Base-by-base conservation (phyloP, 106 monocot species). In the Vanilla planifolia region DNA sequence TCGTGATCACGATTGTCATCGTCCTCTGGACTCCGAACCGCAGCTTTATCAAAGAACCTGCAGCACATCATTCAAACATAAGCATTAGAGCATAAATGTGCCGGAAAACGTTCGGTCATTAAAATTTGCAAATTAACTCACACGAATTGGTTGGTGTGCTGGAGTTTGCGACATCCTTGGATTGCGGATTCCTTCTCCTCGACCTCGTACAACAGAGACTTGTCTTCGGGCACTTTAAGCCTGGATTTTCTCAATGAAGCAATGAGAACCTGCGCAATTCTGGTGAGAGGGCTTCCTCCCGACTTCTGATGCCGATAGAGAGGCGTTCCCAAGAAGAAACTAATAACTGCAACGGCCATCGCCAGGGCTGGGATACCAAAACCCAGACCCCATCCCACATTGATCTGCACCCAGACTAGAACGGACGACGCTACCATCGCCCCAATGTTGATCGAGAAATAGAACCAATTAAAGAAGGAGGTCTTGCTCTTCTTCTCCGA, bases 401-500 rank as follows among this genome's bases (percentile, higher is more conserved):
- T 65, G 52, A 68, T 78, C 71, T 84, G 78, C 16, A 84, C 52
- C 59, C 64, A 84, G 1, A 84, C 83, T 7, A 84, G 62, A 9
- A 84, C 71, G 3, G 83, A 75, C 9, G 78, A 67, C 30, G 83
- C 78, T 14, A 84, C 19, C 22, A 84, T 73, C 7, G 71, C 71
- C 10, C 83, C 83, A 15, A 84, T 60, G 45, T 84, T 78, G 43
- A 83, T 77, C 13, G 74, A 67, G 61, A 83, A 71, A 51, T 83
- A 77, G 66, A 83, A 83, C 77, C 77, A 83, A 46, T 77, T 83
- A 73, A 83, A 83, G 74, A 77, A 83, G 64, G 82, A 82, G 66
- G 64, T 67, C 73, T 83, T 83, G 32, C 74, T 77, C 34, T 73
- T 73, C 55, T 77, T 73, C 69, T 83, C 82, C 1, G 58, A 43